These are phyloP conservation scores for Plasmodium yoelii DNA, from an alignment of 169 alveolate genomes.

Conservation along the genomic window DNA sequence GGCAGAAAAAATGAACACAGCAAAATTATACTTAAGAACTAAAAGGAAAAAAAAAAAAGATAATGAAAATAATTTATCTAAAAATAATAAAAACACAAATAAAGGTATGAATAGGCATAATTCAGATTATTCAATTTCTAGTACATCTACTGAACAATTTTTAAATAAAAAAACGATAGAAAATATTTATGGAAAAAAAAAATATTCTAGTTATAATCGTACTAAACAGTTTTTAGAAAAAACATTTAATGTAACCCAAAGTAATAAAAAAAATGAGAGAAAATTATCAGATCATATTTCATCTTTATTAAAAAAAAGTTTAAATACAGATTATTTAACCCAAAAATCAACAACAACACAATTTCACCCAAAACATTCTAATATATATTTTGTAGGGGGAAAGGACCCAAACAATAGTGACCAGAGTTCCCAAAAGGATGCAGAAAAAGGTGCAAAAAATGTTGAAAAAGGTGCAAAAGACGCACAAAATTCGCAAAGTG, in stretches of 20 bases:
- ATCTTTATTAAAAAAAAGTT: conserved; percentile 23
- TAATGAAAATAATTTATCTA: not conserved
- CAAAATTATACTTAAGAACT: conserved; percentile 43
- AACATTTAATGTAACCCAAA: conserved; percentile 22
- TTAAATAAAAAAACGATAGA: not conserved
- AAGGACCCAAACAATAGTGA: too few species aligned
- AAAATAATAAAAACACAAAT: not conserved
- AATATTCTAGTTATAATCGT: conserved; percentile 28
- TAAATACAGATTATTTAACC: conserved; percentile 2
- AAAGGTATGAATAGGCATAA: not conserved
- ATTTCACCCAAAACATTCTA: too few species aligned
- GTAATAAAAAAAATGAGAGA: conserved; percentile 32
- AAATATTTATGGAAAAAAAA: not conserved
- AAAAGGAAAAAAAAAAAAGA: conserved; percentile 32
- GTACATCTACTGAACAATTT: conserved; percentile 9
- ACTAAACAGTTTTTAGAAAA: conserved; percentile 58
- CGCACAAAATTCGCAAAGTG: too few species aligned
- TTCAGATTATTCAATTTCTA: conserved; percentile 21
- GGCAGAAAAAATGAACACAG: conserved; percentile 67
- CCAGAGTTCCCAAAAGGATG: too few species aligned
- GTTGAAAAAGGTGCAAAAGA: too few species aligned
- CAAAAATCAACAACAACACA: too few species aligned
- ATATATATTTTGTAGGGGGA: too few species aligned
- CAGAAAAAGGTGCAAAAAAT: too few species aligned
- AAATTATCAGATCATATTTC: conserved; percentile 68